These are phyloP conservation scores for Mycena albidolilacea DNA, from an alignment of 768 basidiomycete species.

Conservation along the genomic window DNA sequence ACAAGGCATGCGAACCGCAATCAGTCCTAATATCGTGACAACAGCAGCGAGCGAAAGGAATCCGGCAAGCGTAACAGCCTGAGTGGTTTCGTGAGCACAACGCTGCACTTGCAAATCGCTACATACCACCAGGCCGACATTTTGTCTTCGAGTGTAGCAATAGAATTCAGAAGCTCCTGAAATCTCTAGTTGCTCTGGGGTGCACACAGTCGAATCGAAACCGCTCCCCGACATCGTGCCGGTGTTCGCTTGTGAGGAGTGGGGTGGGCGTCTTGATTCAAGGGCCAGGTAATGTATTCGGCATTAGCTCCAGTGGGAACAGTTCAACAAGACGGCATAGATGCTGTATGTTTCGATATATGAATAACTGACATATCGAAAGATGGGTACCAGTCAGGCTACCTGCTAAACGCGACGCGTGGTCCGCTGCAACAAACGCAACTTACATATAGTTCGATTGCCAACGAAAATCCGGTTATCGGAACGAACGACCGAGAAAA, in stretches of 20 bases:
- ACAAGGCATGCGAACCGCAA: not conserved
- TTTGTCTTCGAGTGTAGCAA: constrained; percentile 27
- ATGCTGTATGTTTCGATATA: too few relatives aligned
- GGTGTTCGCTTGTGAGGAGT: not conserved
- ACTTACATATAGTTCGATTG: too few relatives aligned
- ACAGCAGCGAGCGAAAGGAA: constrained; percentile 15
- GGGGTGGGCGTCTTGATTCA: not conserved
- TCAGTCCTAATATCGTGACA: not conserved
- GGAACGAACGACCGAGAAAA: too few relatives aligned
- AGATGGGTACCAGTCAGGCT: too few relatives aligned
- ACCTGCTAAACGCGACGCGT: too few relatives aligned
- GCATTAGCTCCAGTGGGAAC: not conserved
- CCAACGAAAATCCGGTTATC: too few relatives aligned
- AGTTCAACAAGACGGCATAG: too few relatives aligned
- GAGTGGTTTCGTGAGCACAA: not conserved
- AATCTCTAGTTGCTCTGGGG: constrained; percentile 1
- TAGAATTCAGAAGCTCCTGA: constrained; percentile 8
- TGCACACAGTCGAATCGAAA: constrained; percentile 18
- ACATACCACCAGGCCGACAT: constrained; percentile 24
- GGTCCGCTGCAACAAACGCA: too few relatives aligned
- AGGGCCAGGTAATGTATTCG: not conserved
- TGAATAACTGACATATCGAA: too few relatives aligned
- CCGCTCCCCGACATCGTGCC: not conserved
- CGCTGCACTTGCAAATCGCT: not conserved
- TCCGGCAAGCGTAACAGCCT: constrained; percentile 10